Evolutionary conservation across 306 rosid genomes (phyloP), one percentile per base, ranked within the genome.

Genomic region (Begonia masoniana): DNA sequence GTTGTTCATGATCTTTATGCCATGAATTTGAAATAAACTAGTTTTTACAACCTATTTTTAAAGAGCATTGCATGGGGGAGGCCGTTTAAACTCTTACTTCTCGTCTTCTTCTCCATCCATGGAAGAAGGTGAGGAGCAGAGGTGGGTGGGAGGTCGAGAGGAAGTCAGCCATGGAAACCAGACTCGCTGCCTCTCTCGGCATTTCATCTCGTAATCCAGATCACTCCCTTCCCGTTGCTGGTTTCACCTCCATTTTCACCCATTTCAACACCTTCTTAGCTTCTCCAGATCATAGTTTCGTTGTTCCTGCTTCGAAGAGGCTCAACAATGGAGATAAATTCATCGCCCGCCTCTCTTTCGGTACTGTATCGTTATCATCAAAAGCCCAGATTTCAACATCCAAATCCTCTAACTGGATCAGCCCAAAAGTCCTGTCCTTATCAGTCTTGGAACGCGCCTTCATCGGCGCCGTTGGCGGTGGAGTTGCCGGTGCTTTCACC

Each of bases 401-500:
- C 47, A 43, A 41, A 21, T 43, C 74, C 39, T 62, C 52, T 13
- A 58, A 76, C 13, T 63, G 72, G 68, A 16, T 61, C 43, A 17
- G 10, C 57, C 78, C 71, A 50, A 69, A 58, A 39, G 14, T 62
- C 56, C 78, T 72, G 35, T 17, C 75, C 52, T 85, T 85, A 46
- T 57, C 97, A 12, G 74, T 85, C 56, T 10, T 80, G 57, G 97
- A 91, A 17, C 87, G 96, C 3, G 85, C 96, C 19, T 63, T 85
- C 55, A 81, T 91, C 51, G 97, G 97, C 17, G 97, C 91, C 0
- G 82, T 59, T 9, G 97, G 74, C 1, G 97, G 97, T 0, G 89
- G 94, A 35, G 74, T 85, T 15, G 95, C 97, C 3, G 97, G 97
- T 1, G 97, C 97, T n/a, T 91, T 91, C 70, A 89, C 97, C 36